phyloP scores from a whole-genome alignment of 73 alveolate genomes.

The Urostyla sp. region DNA sequence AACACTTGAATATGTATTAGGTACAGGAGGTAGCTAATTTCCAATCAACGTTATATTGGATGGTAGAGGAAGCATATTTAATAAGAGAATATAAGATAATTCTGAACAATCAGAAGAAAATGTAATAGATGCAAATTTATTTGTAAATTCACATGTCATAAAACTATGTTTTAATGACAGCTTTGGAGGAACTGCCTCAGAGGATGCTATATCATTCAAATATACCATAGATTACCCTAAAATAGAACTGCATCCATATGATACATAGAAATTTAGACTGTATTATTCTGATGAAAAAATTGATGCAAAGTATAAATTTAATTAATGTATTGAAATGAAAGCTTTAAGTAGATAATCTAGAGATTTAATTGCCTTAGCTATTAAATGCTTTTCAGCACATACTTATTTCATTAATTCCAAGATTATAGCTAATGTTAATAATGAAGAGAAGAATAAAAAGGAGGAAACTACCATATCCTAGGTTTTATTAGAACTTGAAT shows the following conservation, averaged over 20 bases:
- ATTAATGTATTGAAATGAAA: conserved; percentile 53
- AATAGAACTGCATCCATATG: conserved; percentile 63
- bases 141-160: conserved; percentile 45
- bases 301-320: conserved; percentile 52
- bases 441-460: conserved; percentile 3
- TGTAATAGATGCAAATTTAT: conserved; percentile 21
- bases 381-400: conserved; percentile 68
- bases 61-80: not conserved
- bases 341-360: conserved; percentile 65
- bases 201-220: conserved; percentile 54
- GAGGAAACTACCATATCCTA: conserved; percentile 36
- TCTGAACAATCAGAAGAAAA: not conserved
- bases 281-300: conserved; percentile 49
- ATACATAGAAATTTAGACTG: conserved; percentile 53
- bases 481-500: conserved; percentile 63
- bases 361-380: conserved; percentile 68
- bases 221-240: conserved; percentile 74
- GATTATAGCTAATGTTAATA: conserved; percentile 41
- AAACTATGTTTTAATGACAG: conserved; percentile 36
- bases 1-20: conserved; percentile 72
- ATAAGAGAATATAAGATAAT: not conserved
- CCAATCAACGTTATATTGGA: conserved; percentile 54
- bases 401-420: conserved; percentile 59
- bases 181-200: conserved; percentile 55
- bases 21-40: conserved; percentile 68